A percentile compares a stretch with the other conserved stretches of the same genome.
phyloP scores from a whole-genome alignment of 768 basidiomycete genomes.

The Gyrodon lividus region DNA sequence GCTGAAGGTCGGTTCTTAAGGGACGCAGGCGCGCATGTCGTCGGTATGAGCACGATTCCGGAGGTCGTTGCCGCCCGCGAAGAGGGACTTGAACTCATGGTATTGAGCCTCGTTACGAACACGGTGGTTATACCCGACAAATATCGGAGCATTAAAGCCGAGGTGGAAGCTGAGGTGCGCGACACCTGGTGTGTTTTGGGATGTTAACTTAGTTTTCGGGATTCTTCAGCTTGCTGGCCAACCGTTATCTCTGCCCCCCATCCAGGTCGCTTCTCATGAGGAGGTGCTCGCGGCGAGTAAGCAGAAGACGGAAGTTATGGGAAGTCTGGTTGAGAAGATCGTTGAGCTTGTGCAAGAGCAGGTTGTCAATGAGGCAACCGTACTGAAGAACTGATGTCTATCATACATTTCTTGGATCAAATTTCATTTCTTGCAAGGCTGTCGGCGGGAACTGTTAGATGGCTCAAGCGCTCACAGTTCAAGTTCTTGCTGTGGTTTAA shows the following conservation, averaged over 20 bases:
- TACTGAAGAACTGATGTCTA: slow-evolving; percentile 4
- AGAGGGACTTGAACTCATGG: slow-evolving; percentile 72
- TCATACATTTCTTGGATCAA: not conserved
- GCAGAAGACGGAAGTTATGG: slow-evolving; percentile 71
- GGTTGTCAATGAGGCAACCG: slow-evolving; percentile 3
- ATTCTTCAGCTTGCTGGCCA: slow-evolving; percentile 58
- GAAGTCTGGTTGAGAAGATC: slow-evolving; percentile 63
- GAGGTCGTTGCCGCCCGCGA: slow-evolving; percentile 82
- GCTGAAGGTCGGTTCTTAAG: slow-evolving; percentile 82
- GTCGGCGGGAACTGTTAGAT: not conserved
- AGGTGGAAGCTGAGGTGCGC: slow-evolving; percentile 74
- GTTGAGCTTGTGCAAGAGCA: slow-evolving; percentile 42
- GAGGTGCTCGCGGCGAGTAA: slow-evolving; percentile 71
- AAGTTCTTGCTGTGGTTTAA: too few relatives aligned
- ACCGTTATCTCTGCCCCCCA: slow-evolving; percentile 38
- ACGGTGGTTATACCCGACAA: slow-evolving; percentile 70
- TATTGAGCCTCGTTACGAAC: slow-evolving; percentile 85
- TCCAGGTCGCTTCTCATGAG: slow-evolving; percentile 66
- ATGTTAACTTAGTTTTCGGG: slow-evolving; percentile 3
- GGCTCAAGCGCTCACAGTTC: too few relatives aligned
- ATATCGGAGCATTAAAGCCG: slow-evolving; percentile 68
- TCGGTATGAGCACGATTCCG: slow-evolving; percentile 92
- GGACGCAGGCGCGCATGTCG: slow-evolving; percentile 79
- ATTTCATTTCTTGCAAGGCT: not conserved
- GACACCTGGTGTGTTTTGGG: not conserved